Evolutionary conservation across 306 rosid species (phyloP), one percentile per base, ranked within the genome.

Genomic region (Echinosophora koreensis): DNA sequence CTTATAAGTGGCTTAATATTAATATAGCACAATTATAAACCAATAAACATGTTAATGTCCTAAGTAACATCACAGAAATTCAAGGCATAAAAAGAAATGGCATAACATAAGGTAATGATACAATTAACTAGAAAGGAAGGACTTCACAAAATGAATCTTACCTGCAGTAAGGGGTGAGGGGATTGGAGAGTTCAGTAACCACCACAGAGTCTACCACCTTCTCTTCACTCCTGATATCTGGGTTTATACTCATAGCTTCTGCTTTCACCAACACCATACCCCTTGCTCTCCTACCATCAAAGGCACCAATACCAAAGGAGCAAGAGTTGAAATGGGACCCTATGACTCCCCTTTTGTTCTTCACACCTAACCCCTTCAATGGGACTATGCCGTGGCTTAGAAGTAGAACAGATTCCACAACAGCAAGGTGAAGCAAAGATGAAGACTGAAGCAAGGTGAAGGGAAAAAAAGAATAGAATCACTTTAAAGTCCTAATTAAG

Each of bases 131-230:
- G 17, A 78, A 67, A 73, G 9, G 1, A 51, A 32, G 61, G 74
- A 13, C 17, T 11, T 50, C 17, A 28, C 59, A 58, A 32, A 18
- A 7, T 14, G 12, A 61, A 68, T 5, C 7, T 66, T 35, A 91
- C 97, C 94, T 90, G 94, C 98, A 93, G 82, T 90, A 91, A 65
- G 92, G 78, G 65, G 96, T 93, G 77, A 87, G 83, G 46, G 93
- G 87, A 81, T 93, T 89, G 13, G 93, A n/a, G 42, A 93, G 91
- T 50, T 93, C 97, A 71, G 87, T 47, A 47, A 87, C 83, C 42
- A 91, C 80, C 5, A 91, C 93, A 74, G 90, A 68, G 69, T 93
- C 96, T 37, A 93, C 97, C 51, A 93, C 97, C 69, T 93, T 93
- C 0, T 77, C 87, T 81, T 93, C 98, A 28, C 9, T 82, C 77